These are phyloP conservation scores for Begonia peltatifolia DNA, from an alignment of 306 rosid species.

Conservation along the genomic window DNA sequence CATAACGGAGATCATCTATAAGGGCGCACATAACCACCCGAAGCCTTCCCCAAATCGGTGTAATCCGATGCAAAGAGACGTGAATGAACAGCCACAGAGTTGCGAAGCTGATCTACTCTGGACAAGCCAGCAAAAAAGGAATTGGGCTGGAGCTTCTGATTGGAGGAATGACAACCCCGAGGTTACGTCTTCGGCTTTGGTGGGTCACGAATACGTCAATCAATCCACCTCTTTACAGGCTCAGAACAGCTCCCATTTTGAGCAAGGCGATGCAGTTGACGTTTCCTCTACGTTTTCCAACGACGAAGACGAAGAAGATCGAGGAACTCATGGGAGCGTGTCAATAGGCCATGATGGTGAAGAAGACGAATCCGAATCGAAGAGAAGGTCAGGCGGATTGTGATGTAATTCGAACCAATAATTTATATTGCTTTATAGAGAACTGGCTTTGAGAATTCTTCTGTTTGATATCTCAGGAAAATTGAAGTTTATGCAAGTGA, in stretches of 20 bases:
- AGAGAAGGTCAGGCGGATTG: constrained; percentile 45
- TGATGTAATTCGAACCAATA: too few species aligned
- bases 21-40: constrained; percentile 74
- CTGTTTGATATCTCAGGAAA: constrained; percentile 42
- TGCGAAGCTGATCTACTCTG: constrained; percentile 44
- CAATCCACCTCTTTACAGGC: constrained; percentile 45
- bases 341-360: constrained; percentile 75
- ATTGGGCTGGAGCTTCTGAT: constrained; percentile 10
- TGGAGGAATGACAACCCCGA: constrained; percentile 79
- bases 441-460: too few species aligned
- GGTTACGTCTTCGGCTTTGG: constrained; percentile 47
- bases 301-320: constrained; percentile 75
- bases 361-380: constrained; percentile 90
- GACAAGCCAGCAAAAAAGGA: constrained; percentile 42
- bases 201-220: constrained; percentile 50
- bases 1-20: constrained; percentile 85
- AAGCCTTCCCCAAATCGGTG: constrained; percentile 78
- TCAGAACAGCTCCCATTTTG: constrained; percentile 50
- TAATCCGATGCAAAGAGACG: neutral
- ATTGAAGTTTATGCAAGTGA: constrained; percentile 75
- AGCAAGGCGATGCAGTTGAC: constrained; percentile 67
- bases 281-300: constrained; percentile 84
- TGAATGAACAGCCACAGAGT: constrained; percentile 37
- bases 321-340: constrained; percentile 82
- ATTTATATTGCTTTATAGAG: too few species aligned